Conservation (phyloP, 2,329 filamentous ascomycete genomes). For the Fusarium algeriense region DNA sequence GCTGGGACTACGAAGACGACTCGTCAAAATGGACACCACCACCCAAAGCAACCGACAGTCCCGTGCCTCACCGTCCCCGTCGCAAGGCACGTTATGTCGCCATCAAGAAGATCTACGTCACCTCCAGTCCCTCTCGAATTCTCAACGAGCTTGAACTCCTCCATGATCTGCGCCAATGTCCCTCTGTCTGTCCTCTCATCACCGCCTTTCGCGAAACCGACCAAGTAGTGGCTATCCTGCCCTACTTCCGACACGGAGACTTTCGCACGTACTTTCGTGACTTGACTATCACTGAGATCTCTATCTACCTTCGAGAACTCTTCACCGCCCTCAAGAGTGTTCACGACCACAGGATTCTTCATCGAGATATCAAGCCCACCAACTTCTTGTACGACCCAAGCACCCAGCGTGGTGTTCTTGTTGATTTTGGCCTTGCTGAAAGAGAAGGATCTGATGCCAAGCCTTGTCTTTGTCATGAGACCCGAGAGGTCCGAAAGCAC, state of each 20-base stretch:
- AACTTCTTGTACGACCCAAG: slow-evolving; percentile 94
- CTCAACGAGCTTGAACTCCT: slow-evolving; percentile 96
- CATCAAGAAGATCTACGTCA: slow-evolving; percentile 99
- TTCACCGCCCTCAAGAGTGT: slow-evolving; percentile 88
- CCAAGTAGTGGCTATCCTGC: slow-evolving; percentile 93
- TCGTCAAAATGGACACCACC: slow-evolving; percentile 77
- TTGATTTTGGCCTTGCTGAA: slow-evolving; percentile 99
- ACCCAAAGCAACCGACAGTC: slow-evolving; percentile 65
- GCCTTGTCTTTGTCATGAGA: slow-evolving; percentile 84
- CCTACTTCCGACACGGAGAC: slow-evolving; percentile 95
- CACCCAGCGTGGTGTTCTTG: slow-evolving; percentile 85
- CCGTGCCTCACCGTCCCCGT: slow-evolving; percentile 47
- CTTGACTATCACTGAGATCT: slow-evolving; percentile 87
- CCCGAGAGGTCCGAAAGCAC: slow-evolving; percentile 70
- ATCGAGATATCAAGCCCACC: slow-evolving; percentile 96
- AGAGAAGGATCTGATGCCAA: slow-evolving; percentile 81
- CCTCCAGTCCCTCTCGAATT: slow-evolving; percentile 91
- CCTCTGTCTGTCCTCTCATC: slow-evolving; percentile 92
- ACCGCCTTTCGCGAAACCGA: slow-evolving; percentile 96
- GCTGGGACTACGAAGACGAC: slow-evolving; percentile 83
- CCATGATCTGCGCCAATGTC: slow-evolving; percentile 84
- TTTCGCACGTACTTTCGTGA: slow-evolving; percentile 95
- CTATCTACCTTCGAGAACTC: slow-evolving; percentile 88
- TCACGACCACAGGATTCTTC: slow-evolving; percentile 86
- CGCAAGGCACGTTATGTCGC: slow-evolving; percentile 81